Conservation (phyloP, 2,329 filamentous ascomycete species). For the Fusarium ambrosium region DNA sequence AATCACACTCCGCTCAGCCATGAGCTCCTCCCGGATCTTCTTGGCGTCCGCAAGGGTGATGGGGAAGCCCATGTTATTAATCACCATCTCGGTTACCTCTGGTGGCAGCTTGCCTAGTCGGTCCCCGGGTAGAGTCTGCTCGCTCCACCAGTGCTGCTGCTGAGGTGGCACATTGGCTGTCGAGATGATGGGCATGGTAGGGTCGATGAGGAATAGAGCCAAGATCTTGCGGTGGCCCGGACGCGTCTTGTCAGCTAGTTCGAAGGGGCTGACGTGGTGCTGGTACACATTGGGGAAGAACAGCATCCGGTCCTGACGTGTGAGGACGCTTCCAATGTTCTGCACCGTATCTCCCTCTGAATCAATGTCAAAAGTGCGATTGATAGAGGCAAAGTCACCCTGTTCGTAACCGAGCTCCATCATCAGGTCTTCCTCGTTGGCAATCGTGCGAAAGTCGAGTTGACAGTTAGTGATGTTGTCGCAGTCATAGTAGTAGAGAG, state of each 20-base stretch:
- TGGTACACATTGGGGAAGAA: conserved; percentile 69
- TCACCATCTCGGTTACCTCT: conserved; percentile 32
- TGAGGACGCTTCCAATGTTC: conserved; percentile 62
- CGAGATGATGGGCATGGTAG: conserved; percentile 58
- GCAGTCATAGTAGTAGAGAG: conserved; percentile 72
- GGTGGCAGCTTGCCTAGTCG: conserved; percentile 26
- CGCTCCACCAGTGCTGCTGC: conserved; percentile 55
- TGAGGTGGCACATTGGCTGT: conserved; percentile 62
- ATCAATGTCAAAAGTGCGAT: conserved; percentile 53
- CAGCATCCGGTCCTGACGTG: conserved; percentile 62
- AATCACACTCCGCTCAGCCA: conserved; percentile 24
- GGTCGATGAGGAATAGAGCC: conserved; percentile 73
- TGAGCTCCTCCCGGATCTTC: conserved; percentile 26
- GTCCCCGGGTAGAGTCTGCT: neutral
- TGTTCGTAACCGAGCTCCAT: conserved; percentile 49
- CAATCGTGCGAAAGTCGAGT: conserved; percentile 64
- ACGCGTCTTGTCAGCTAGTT: conserved; percentile 63
- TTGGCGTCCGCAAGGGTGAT: conserved; percentile 32
- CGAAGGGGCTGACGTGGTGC: conserved; percentile 66
- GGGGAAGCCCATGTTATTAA: conserved; percentile 33
- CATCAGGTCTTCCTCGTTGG: conserved; percentile 49
- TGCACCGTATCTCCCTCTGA: conserved; percentile 43
- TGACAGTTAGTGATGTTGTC: conserved; percentile 69
- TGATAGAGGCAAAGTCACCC: conserved; percentile 51
- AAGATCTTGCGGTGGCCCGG: conserved; percentile 72